A percentile compares a stretch with the other conserved stretches of the same genome.
phyloP scores from a whole-genome alignment of 2,329 filamentous ascomycete species.

The Pseudofabraea citricarpa region DNA sequence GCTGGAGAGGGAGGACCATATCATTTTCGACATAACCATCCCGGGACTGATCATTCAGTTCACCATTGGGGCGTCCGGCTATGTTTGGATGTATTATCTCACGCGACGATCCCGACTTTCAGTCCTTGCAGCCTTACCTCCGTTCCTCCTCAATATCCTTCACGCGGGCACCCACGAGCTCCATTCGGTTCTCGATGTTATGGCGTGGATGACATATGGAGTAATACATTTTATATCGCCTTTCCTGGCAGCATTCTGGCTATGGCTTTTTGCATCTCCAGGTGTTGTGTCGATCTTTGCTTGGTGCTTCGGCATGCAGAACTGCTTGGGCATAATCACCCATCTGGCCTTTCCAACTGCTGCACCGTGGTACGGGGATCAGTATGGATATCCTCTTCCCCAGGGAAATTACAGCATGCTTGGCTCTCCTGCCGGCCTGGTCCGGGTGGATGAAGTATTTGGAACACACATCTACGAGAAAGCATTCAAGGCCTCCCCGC shows the following conservation, averaged over 20 bases:
- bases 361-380: slow-evolving; percentile 92
- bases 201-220: slow-evolving; percentile 85
- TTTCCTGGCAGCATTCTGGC: slow-evolving; percentile 67
- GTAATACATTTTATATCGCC: slow-evolving; percentile 85
- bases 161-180: slow-evolving; percentile 75
- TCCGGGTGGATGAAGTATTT: slow-evolving; percentile 79
- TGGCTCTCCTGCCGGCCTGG: slow-evolving; percentile 82
- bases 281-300: slow-evolving; percentile 81
- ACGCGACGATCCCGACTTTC: slow-evolving; percentile 20
- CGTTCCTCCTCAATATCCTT: slow-evolving; percentile 62
- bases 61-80: slow-evolving; percentile 14
- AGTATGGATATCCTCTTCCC: slow-evolving; percentile 67
- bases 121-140: slow-evolving; percentile 18
- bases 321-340: slow-evolving; percentile 77
- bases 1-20: slow-evolving; percentile 18
- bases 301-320: slow-evolving; percentile 86
- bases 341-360: slow-evolving; percentile 88
- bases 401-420: slow-evolving; percentile 88
- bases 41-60: slow-evolving; percentile 18
- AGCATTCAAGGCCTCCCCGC: slow-evolving; percentile 79
- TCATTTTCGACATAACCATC: slow-evolving; percentile 18
- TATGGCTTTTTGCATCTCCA: slow-evolving; percentile 85
- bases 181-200: slow-evolving; percentile 19
- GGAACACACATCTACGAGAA: slow-evolving; percentile 89
- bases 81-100: slow-evolving; percentile 22